These are phyloP conservation scores for Euptelea pleiosperma DNA, from an alignment of 164 flowering plant genomes.

Conservation along the genomic window DNA sequence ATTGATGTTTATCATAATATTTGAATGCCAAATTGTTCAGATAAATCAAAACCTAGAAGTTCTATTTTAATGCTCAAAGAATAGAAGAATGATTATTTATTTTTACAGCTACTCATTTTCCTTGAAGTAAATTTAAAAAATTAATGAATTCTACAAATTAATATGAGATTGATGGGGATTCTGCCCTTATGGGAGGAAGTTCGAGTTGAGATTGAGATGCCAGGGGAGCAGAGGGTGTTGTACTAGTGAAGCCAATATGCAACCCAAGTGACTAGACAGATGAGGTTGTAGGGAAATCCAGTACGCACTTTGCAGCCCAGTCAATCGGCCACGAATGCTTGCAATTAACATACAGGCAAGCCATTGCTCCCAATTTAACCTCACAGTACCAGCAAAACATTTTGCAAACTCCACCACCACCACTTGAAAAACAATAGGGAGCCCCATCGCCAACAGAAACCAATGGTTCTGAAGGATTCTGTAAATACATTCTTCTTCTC, in stretches of 20 bases:
- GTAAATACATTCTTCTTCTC: slow-evolving; percentile 9
- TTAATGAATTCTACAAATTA: no score
- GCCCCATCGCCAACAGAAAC: slow-evolving; percentile 11
- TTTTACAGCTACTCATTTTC: no score
- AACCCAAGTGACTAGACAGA: no score
- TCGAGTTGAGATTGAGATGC: neutral
- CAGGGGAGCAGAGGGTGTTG: neutral
- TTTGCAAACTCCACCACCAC: slow-evolving; percentile 2
- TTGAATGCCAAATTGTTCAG: no score
- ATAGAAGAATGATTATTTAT: no score
- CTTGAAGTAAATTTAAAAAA: no score
- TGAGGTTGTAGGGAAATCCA: no score
- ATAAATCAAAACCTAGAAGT: no score
- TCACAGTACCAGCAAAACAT: neutral
- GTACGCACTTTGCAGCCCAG: slow-evolving; percentile 1
- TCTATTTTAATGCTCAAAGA: no score
- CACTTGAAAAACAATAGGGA: slow-evolving; percentile 9
- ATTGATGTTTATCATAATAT: no score
- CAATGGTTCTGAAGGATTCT: neutral
- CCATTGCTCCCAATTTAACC: slow-evolving; percentile 17
- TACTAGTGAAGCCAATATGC: neutral
- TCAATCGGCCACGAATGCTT: slow-evolving; percentile 8
- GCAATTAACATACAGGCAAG: slow-evolving; percentile 14
- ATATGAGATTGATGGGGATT: no score
- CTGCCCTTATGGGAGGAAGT: neutral